These are phyloP conservation scores for Echinochloa phyllopogon DNA, from an alignment of 176 grass and related monocot species.

Conservation along the genomic window DNA sequence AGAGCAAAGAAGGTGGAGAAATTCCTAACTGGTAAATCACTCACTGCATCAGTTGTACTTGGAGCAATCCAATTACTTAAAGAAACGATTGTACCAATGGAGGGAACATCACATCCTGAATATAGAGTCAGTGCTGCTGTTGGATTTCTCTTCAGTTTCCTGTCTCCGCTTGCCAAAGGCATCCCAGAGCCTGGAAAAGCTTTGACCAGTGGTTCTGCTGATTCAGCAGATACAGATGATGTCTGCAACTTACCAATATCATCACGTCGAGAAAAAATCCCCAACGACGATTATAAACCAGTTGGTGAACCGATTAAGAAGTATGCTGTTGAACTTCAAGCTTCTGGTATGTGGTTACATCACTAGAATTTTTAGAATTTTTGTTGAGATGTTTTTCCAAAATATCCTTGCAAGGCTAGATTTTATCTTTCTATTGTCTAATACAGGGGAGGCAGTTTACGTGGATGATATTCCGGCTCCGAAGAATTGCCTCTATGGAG, in stretches of 20 bases:
- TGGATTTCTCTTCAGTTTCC: constrained; percentile 76
- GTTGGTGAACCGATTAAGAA: constrained; percentile 79
- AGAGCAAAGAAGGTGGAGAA: constrained; percentile 75
- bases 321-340: constrained; percentile 71
- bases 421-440: not conserved
- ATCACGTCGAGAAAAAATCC: constrained; percentile 45
- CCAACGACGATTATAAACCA: constrained; percentile 53
- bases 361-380: not conserved
- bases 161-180: constrained; percentile 56
- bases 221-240: constrained; percentile 35
- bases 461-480: constrained; percentile 87
- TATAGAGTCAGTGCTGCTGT: constrained; percentile 78
- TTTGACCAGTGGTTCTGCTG: not conserved
- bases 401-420: not conserved
- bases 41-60: constrained; percentile 59
- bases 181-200: constrained; percentile 45
- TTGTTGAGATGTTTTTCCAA: not conserved
- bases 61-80: constrained; percentile 55
- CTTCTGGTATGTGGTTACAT: constrained; percentile 61
- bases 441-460: constrained; percentile 80
- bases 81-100: constrained; percentile 61
- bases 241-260: constrained; percentile 36
- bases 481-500: constrained; percentile 77
- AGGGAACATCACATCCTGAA: constrained; percentile 63
- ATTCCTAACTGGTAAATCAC: constrained; percentile 54